These are phyloP conservation scores for Aspergillus ustus DNA, from an alignment of 2,329 filamentous ascomycete genomes.

Conservation along the genomic window DNA sequence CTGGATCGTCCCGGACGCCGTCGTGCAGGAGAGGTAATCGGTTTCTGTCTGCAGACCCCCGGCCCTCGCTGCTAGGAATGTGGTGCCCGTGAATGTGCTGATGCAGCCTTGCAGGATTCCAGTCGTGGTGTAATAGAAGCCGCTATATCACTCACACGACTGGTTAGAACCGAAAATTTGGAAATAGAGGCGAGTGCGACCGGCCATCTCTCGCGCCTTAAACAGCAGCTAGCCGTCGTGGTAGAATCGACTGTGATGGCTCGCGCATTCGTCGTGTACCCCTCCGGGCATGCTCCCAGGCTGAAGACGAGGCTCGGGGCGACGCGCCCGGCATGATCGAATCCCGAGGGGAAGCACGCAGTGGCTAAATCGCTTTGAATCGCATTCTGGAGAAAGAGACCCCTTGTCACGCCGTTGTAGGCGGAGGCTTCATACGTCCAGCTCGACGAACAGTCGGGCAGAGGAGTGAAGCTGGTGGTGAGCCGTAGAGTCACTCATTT, in stretches of 20 bases:
- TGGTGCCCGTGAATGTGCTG: neutral
- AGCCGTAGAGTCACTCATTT: constrained; percentile 41
- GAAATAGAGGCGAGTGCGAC: neutral
- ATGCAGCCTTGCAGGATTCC: neutral
- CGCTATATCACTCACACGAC: neutral
- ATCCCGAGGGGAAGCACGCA: neutral
- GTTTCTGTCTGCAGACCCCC: neutral
- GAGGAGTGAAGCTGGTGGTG: neutral
- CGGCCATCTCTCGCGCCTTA: neutral
- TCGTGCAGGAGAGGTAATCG: neutral
- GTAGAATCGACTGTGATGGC: neutral
- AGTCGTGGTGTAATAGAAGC: neutral
- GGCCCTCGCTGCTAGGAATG: neutral
- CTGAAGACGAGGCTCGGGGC: constrained; percentile 44
- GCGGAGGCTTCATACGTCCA: constrained; percentile 5
- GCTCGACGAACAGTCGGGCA: neutral
- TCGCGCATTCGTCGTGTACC: neutral
- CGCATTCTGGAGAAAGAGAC: neutral
- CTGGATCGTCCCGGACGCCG: neutral
- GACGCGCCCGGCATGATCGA: constrained; percentile 10
- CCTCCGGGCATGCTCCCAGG: constrained; percentile 28
- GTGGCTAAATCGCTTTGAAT: neutral
- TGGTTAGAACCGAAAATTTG: neutral
- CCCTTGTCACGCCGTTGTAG: neutral
- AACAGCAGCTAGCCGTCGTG: neutral